Evolutionary conservation across 2,329 filamentous ascomycete species (phyloP).

Genomic region (Whalleya microplaca): DNA sequence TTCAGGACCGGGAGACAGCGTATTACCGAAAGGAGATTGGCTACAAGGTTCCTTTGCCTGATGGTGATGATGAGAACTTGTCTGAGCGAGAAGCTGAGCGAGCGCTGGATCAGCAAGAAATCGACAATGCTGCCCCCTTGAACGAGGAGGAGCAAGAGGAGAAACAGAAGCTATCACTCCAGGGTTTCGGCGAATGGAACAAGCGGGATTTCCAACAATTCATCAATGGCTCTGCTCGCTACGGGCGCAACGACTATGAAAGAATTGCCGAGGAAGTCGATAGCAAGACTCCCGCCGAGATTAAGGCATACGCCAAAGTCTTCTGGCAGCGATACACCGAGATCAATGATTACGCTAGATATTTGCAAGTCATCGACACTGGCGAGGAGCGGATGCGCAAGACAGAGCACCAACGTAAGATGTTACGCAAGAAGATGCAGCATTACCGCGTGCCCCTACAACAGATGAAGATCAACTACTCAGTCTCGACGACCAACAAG

Average conservation of each 20-base stretch:
- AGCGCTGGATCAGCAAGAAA: constrained; percentile 85
- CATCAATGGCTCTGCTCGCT: constrained; percentile 91
- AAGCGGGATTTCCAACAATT: constrained; percentile 98
- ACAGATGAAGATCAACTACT: constrained; percentile 98
- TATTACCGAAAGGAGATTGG: constrained; percentile 95
- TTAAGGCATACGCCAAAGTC: constrained; percentile 88
- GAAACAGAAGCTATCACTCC: constrained; percentile 78
- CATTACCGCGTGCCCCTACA: constrained; percentile 97
- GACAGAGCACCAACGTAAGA: constrained; percentile 88
- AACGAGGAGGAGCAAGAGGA: constrained; percentile 88
- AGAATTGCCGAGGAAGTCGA: constrained; percentile 89
- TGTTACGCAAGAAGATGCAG: constrained; percentile 92
- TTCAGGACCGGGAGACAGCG: constrained; percentile 96
- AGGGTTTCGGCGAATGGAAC: constrained; percentile 95
- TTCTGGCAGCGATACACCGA: constrained; percentile 97
- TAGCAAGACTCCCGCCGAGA: constrained; percentile 82
- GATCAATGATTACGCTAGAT: constrained; percentile 86
- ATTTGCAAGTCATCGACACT: constrained; percentile 86
- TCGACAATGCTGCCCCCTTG: constrained; percentile 86
- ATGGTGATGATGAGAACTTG: constrained; percentile 85
- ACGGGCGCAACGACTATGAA: constrained; percentile 83
- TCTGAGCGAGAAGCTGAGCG: constrained; percentile 87
- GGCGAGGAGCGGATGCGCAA: constrained; percentile 89
- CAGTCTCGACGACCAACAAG: constrained; percentile 98
- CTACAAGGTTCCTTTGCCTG: constrained; percentile 88